Base-by-base conservation (phyloP, 2,329 filamentous ascomycete genomes). In the Fusarium mangiferae region DNA sequence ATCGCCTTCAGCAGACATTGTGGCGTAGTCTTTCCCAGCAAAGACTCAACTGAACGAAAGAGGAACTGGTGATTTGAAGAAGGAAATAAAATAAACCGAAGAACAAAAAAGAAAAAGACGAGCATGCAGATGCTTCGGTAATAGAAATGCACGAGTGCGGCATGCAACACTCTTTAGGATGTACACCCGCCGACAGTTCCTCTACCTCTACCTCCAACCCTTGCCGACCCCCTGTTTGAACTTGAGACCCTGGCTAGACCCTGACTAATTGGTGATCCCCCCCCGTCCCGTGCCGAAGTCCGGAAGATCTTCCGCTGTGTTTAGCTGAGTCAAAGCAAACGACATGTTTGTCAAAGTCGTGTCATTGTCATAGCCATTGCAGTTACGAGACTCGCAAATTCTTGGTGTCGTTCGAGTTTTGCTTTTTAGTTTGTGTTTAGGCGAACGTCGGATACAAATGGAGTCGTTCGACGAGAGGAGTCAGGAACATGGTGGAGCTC, bases 101-200 rank as follows among this genome's bases (percentile, higher is more conserved):
- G 38, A 52, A 30, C 35, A 56, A 24, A 56, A 55, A 66, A 18
- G 28, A 2, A 28, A 22, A 7, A 61, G 38, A 20, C 12, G 6
- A 74, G 60, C 33, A 30, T 64, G 66, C 59, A 44, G 55, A 46
- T 42, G 35, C 26, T 45, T 62, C 54, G 51, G 67, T 62, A 51
- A 54, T 42, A 36, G 59, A 71, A 57, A 73, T 68, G 70, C 72
- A 71, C 36, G 63, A 68, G 62, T 58, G 64, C 52, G 62, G 48
- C 56, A 39, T 57, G 22, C 17, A 57, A 11, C 9, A 45, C 33
- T 41, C 44, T 45, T 30, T 30, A n/a, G 49, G 59, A 45, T 17
- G 17, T 8, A 17, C 39, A 44, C 35, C 51, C 51, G 59, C 33
- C 49, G 46, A 62, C 55, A 38, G 59, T 35, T 62, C 22, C 38